These are phyloP conservation scores for Colletotrichum kahawae DNA, from an alignment of 2,329 filamentous ascomycete genomes.

Conservation along the genomic window DNA sequence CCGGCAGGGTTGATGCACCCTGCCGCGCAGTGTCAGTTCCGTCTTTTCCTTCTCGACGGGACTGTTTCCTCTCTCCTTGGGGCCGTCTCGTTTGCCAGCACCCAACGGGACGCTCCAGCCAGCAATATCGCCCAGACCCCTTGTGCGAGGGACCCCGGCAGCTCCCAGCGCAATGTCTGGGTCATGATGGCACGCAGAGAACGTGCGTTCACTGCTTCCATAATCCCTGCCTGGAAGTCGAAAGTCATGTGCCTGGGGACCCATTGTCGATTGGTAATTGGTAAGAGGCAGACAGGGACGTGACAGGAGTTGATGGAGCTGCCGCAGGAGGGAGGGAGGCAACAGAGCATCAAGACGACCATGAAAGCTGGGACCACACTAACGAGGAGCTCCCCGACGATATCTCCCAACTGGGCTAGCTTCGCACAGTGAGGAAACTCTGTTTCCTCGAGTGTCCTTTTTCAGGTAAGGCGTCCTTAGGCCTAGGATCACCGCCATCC, in stretches of 20 bases:
- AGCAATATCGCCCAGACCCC: neutral
- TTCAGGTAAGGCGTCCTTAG: neutral
- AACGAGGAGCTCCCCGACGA: neutral
- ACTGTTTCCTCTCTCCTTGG: neutral
- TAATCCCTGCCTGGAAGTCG: neutral
- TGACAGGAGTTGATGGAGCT: neutral
- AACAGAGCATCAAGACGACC: neutral
- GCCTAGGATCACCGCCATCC: neutral
- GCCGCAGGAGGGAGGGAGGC: neutral
- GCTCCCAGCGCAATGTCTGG: neutral
- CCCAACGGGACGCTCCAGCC: neutral
- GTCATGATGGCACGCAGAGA: constrained; percentile 3
- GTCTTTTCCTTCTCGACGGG: neutral
- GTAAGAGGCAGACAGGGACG: neutral
- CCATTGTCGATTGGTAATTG: neutral
- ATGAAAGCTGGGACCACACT: neutral
- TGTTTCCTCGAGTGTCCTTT: constrained; percentile 1
- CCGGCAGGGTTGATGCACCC: neutral
- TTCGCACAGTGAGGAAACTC: constrained; percentile 3
- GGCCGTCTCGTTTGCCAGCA: neutral
- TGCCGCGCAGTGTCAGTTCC: neutral
- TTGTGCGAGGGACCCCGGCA: neutral
- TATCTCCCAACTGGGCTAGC: neutral
- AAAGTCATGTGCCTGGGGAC: constrained; percentile 5
- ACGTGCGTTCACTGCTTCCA: constrained; percentile 15